phyloP scores from a whole-genome alignment of 129 eudicot species.

The Flaveria sonorensis region DNA sequence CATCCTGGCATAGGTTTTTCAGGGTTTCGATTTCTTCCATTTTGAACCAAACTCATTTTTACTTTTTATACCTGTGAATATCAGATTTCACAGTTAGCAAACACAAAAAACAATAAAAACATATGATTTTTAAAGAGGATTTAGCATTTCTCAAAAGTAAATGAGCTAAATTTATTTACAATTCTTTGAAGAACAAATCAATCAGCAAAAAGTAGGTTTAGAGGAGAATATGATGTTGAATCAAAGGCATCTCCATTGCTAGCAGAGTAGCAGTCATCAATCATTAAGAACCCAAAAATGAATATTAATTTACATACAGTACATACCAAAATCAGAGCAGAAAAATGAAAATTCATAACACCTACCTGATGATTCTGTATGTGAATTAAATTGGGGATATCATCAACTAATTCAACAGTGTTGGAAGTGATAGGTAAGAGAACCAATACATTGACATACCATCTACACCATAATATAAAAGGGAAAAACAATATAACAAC shows the following conservation, averaged over 20 bases:
- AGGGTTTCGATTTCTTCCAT: conserved; percentile 39
- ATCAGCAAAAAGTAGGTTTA: not conserved
- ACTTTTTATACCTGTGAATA: conserved; percentile 43
- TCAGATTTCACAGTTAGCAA: conserved; percentile 18
- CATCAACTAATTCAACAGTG: conserved; percentile 14
- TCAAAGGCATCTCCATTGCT: conserved; percentile 12
- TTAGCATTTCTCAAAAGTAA: not conserved
- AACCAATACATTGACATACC: conserved; percentile 5
- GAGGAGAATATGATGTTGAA: conserved; percentile 6
- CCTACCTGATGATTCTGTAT: conserved; percentile 17
- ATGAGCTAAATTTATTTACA: not conserved
- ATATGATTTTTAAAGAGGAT: not conserved
- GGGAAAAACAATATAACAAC: conserved; percentile 17
- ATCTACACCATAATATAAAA: conserved; percentile 17
- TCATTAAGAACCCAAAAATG: not conserved
- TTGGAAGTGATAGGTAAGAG: conserved; percentile 14
- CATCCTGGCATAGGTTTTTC: conserved; percentile 73
- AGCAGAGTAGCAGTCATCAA: conserved; percentile 1
- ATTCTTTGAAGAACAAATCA: conserved; percentile 10
- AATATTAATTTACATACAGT: not conserved
- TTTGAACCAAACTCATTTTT: conserved; percentile 66
- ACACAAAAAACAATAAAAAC: not conserved
- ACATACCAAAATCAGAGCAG: not conserved
- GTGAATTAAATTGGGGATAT: conserved; percentile 16
- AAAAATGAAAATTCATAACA: not conserved